Conservation (phyloP, 192 early-diverging fungal genomes). For the Helicostylum pulchrum region DNA sequence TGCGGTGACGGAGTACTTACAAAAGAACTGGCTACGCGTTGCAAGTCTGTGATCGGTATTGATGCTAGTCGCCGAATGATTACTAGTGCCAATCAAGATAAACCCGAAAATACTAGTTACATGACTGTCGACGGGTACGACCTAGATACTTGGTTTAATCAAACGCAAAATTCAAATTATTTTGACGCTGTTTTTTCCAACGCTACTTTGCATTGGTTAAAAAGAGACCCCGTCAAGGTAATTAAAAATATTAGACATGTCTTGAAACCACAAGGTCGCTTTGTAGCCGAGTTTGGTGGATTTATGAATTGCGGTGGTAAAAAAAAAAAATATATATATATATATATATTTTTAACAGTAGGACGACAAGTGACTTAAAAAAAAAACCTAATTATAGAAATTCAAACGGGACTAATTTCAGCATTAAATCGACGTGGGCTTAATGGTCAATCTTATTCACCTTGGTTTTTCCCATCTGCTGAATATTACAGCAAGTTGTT, state of each 20-base stretch:
- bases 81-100: slow-evolving; percentile 33
- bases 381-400: slow-evolving; percentile 24
- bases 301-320: slow-evolving; percentile 35
- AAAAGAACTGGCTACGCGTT: slow-evolving; percentile 40
- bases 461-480: slow-evolving; percentile 48
- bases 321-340: slow-evolving; percentile 8
- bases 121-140: slow-evolving; percentile 57
- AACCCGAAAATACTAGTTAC: slow-evolving; percentile 24
- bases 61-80: slow-evolving; percentile 64
- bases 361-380: slow-evolving; percentile 24
- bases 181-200: slow-evolving; percentile 73
- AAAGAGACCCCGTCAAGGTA: slow-evolving; percentile 50
- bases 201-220: slow-evolving; percentile 76
- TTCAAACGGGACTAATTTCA: slow-evolving; percentile 34
- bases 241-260: slow-evolving; percentile 52
- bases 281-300: slow-evolving; percentile 61
- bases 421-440: slow-evolving; percentile 46
- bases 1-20: slow-evolving; percentile 68
- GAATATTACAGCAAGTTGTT: slow-evolving; percentile 50
- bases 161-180: slow-evolving; percentile 33
- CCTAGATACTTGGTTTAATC: slow-evolving; percentile 35
- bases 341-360: too few relatives aligned
- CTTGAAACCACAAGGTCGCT: slow-evolving; percentile 54
- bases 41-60: slow-evolving; percentile 53
- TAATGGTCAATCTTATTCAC: slow-evolving; percentile 34